Evolutionary conservation across 345 rosid genomes (phyloP).

Genomic region (Punica granatum): DNA sequence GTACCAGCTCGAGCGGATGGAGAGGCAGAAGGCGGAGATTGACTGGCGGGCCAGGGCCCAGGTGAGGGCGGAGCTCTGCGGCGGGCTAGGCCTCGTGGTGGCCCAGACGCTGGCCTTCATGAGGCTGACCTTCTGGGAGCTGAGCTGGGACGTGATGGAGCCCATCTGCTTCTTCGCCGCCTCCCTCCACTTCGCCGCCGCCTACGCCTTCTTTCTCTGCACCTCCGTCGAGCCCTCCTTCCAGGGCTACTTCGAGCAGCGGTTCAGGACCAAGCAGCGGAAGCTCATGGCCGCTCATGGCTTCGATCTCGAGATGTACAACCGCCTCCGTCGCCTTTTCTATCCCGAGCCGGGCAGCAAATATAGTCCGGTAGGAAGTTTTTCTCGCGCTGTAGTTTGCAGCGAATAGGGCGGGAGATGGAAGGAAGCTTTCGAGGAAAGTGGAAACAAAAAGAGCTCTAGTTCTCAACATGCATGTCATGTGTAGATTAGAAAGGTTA

Average conservation of each 20-base stretch:
- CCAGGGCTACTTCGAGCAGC: constrained; percentile 55
- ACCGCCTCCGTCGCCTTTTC: constrained; percentile 30
- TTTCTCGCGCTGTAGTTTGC: background rate
- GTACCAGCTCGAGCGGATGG: constrained; percentile 44
- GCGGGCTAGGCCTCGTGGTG: constrained; percentile 49
- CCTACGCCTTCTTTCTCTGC: constrained; percentile 58
- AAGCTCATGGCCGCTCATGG: constrained; percentile 40
- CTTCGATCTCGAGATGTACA: constrained; percentile 42
- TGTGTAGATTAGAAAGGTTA: too few species aligned
- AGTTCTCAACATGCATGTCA: too few species aligned
- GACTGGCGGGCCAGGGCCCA: constrained; percentile 38
- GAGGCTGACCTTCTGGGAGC: constrained; percentile 95
- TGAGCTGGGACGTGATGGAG: constrained; percentile 95
- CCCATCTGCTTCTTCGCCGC: constrained; percentile 87
- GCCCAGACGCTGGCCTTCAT: constrained; percentile 65
- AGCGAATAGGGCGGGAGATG: too few species aligned
- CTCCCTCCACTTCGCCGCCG: constrained; percentile 46
- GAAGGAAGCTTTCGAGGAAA: too few species aligned
- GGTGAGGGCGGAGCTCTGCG: constrained; percentile 58
- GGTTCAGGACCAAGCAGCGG: constrained; percentile 51
- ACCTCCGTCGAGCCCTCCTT: constrained; percentile 79
- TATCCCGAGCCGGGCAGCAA: background rate
- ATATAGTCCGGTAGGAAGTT: background rate
- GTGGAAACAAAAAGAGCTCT: too few species aligned
- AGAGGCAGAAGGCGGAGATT: constrained; percentile 47